Conservation (phyloP, 83 land plant species). For the Diphasiastrum complanatum region DNA sequence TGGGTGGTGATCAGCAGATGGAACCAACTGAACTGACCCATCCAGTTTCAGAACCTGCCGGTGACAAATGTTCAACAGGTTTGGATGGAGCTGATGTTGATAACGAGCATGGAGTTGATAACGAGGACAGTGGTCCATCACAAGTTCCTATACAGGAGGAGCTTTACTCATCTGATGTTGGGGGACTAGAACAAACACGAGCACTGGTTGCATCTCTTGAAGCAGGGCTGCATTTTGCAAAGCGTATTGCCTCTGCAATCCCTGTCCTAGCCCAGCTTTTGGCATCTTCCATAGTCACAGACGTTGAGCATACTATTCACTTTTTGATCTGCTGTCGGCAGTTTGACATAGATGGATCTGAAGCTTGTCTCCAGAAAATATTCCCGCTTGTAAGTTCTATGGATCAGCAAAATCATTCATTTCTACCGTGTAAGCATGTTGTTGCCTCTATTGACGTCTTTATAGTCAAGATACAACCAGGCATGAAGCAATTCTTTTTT, state of each 20-base stretch:
- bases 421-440: too few relatives aligned
- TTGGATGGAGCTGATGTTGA: constrained; percentile 18
- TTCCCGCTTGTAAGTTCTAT: constrained; percentile 70
- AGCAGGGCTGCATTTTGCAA: constrained; percentile 81
- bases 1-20: constrained; percentile 25
- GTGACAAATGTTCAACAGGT: constrained; percentile 26
- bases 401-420: too few relatives aligned
- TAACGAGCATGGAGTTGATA: constrained; percentile 36
- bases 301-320: constrained; percentile 80
- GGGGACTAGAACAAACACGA: constrained; percentile 82
- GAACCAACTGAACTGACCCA: background rate
- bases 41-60: constrained; percentile 19
- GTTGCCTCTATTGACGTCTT: too few relatives aligned
- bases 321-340: constrained; percentile 81
- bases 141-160: constrained; percentile 20
- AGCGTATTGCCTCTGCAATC: constrained; percentile 63
- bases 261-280: constrained; percentile 72
- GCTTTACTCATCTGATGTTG: constrained; percentile 54
- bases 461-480: too few relatives aligned
- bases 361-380: constrained; percentile 81
- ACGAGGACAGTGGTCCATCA: constrained; percentile 37
- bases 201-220: constrained; percentile 96
- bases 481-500: too few relatives aligned
- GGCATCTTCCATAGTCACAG: constrained; percentile 77
- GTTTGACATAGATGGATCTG: constrained; percentile 94